A percentile compares a stretch with the other conserved stretches of the same genome.
Evolutionary conservation across 192 early-diverging fungal species (phyloP).

Genomic region (Coemansia sp.): DNA sequence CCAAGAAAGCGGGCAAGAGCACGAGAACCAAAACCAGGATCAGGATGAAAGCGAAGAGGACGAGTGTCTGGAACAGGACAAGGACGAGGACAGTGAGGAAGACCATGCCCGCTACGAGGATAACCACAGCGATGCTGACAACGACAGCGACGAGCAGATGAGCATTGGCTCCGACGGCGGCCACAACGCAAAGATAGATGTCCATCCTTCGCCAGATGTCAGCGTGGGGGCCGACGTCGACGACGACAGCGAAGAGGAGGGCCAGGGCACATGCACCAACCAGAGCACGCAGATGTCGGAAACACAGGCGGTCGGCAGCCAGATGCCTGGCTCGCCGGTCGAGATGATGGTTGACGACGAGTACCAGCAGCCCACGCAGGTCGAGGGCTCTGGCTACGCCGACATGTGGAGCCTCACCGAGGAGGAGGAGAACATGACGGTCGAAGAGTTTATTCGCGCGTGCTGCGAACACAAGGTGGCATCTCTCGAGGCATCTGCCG

Average conservation of each 20-base stretch:
- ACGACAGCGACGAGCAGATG: background rate
- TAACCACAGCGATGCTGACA: background rate
- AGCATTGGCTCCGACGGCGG: background rate
- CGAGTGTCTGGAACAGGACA: background rate
- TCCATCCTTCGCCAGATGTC: slow-evolving; percentile 1
- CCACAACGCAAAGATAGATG: background rate
- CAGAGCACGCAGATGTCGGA: slow-evolving; percentile 1
- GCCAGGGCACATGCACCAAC: slow-evolving; percentile 1
- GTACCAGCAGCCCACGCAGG: slow-evolving; percentile 23
- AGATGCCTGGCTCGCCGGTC: slow-evolving; percentile 3
- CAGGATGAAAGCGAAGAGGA: too few species aligned
- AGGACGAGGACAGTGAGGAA: background rate
- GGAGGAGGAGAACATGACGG: slow-evolving; percentile 47
- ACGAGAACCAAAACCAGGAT: background rate
- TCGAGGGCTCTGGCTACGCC: slow-evolving; percentile 11
- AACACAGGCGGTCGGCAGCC: slow-evolving; percentile 2
- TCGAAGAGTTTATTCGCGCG: slow-evolving; percentile 54
- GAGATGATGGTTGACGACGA: slow-evolving; percentile 14
- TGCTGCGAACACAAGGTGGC: slow-evolving; percentile 43
- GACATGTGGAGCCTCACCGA: slow-evolving; percentile 38
- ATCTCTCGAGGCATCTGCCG: slow-evolving; percentile 35
- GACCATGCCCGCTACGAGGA: too few species aligned
- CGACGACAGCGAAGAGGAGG: slow-evolving; percentile 19
- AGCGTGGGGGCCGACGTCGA: slow-evolving; percentile 10
- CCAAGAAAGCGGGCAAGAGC: background rate